Conservation (phyloP, 768 basidiomycete species). For the Mycena vitilis region DNA sequence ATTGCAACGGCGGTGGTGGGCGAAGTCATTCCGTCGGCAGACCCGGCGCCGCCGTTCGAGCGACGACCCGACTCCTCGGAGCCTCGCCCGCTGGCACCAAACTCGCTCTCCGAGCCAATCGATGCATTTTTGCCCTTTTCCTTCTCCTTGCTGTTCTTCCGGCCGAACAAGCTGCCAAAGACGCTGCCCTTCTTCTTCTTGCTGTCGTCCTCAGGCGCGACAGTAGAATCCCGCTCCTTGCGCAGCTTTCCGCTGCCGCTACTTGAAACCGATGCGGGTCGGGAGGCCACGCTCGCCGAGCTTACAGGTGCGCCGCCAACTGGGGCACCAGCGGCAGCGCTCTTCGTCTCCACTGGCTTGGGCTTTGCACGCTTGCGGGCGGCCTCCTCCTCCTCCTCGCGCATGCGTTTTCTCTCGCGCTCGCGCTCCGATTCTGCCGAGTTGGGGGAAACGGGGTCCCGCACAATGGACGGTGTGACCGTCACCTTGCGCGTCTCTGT, state of each 20-base stretch:
- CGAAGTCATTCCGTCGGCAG: slow-evolving; percentile 55
- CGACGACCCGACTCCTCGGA: slow-evolving; percentile 75
- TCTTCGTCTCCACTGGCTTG: slow-evolving; percentile 58
- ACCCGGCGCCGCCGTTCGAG: slow-evolving; percentile 37
- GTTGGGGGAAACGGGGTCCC: slow-evolving; percentile 48
- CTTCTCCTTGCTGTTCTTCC: slow-evolving; percentile 82
- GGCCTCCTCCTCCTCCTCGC: slow-evolving; percentile 58
- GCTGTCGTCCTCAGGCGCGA: slow-evolving; percentile 48
- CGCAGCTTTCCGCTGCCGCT: slow-evolving; percentile 53
- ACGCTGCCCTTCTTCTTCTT: slow-evolving; percentile 80
- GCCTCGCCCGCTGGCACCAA: slow-evolving; percentile 49
- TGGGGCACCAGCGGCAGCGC: slow-evolving; percentile 50
- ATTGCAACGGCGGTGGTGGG: slow-evolving; percentile 65
- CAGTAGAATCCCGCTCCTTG: slow-evolving; percentile 55
- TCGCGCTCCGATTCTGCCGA: slow-evolving; percentile 12
- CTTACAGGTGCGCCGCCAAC: slow-evolving; percentile 58
- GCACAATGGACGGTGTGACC: slow-evolving; percentile 82
- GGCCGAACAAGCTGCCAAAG: slow-evolving; percentile 79
- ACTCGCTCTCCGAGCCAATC: slow-evolving; percentile 64
- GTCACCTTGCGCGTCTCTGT: slow-evolving; percentile 83
- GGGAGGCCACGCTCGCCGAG: slow-evolving; percentile 48
- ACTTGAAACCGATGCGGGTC: slow-evolving; percentile 30
- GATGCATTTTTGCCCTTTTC: slow-evolving; percentile 68
- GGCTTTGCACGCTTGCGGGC: slow-evolving; percentile 65
- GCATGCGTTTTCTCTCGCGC: slow-evolving; percentile 27